Base-by-base conservation (phyloP, 2,329 filamentous ascomycete genomes). In the Colletotrichum musae region DNA sequence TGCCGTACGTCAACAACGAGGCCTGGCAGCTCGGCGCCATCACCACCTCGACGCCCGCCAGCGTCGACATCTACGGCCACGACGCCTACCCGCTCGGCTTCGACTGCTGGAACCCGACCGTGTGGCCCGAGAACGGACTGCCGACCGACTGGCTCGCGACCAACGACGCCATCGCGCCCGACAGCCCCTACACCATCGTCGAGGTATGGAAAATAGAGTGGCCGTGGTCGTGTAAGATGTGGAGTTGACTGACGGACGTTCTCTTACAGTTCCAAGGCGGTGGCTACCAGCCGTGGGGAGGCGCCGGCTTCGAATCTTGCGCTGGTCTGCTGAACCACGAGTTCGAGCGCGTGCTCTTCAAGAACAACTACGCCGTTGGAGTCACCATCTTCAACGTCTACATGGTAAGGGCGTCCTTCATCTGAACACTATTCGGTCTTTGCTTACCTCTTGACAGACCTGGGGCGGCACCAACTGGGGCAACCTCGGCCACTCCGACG, bases 391-490 rank as follows among this genome's bases (percentile, higher is more conserved):
- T 93, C 70, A 93, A 91, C 74, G 74, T 93, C 16, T 94, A 93
- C 79, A 94, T 94, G 92, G 87, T 89, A 73, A 72, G 80, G 70
- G 6, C 4, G 41, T 18, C 2, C n/a, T 7, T 12, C 9, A 3
- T 13, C 13, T 32, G 3, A 5, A 3, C 5, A n/a, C n/a, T 41
- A 12, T 18, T 12, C 3, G 0, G 18, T 5, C 1, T 24, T 2
- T n/a, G 5, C 5, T 26, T 53, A n/a, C 56, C 50, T 50, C 24
- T 70, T 50, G 41, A 32, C 45, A 86, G 85, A 89, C 86, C 1
- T 92, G 86, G 72, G 92, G 92, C 12, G 92, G 92, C 13, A 94
- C 92, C 0, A 94, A 94, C 76, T 94, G 92, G 92, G 92, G 92
- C 1, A 93, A 93, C 72, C 78, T 93, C 5, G 90, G 92, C 1